phyloP scores from a whole-genome alignment of 148 eudicot species.

The Cornus florida region DNA sequence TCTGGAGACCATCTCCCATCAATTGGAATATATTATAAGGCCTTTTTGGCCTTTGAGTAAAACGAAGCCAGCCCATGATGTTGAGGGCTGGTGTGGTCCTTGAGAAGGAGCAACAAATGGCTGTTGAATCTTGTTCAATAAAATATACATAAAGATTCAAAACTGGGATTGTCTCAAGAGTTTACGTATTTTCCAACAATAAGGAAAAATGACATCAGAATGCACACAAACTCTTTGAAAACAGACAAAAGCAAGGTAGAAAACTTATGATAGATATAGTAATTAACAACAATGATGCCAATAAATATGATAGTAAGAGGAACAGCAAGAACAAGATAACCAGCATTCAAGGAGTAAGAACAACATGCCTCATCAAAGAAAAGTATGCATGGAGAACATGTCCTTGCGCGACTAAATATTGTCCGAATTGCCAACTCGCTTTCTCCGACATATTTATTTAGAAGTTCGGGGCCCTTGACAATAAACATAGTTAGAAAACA shows the following conservation, averaged over 20 bases:
- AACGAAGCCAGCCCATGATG: not conserved
- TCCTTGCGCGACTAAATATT: slow-evolving; percentile 78
- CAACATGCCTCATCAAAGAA: slow-evolving; percentile 87
- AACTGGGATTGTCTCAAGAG: not conserved
- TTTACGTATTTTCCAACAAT: not conserved
- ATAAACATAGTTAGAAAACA: slow-evolving; percentile 4
- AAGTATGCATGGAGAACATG: slow-evolving; percentile 88
- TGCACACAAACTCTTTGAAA: not conserved
- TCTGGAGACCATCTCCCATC: not conserved
- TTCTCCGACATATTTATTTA: slow-evolving; percentile 88
- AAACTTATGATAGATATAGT: not conserved
- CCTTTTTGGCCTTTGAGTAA: not conserved
- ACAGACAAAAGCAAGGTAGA: not conserved
- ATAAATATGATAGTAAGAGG: not conserved
- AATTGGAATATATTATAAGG: not conserved
- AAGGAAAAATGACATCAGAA: not conserved
- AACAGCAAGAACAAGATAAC: not conserved
- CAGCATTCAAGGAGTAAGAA: not conserved
- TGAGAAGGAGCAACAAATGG: not conserved
- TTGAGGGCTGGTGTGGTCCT: not conserved
- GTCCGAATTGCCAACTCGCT: slow-evolving; percentile 83
- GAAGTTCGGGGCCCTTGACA: slow-evolving; percentile 80
- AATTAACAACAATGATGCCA: not conserved
- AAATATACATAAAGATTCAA: not conserved
- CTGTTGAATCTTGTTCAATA: not conserved